Base-by-base conservation (phyloP, 306 rosid genomes). In the Cucurbita pepo region DNA sequence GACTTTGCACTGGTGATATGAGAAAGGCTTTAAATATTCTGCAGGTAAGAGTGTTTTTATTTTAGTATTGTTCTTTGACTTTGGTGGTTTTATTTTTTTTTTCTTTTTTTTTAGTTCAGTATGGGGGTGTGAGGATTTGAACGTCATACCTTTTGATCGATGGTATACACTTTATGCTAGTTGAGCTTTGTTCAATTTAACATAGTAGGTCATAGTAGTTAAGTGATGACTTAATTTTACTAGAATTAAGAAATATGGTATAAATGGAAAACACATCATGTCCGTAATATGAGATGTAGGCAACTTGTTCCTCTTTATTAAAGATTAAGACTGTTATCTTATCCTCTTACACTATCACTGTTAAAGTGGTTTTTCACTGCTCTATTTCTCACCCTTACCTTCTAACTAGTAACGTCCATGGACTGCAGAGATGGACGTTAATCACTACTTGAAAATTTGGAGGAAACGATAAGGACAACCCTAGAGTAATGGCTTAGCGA, bases 1-100 rank as follows among this genome's bases (percentile, higher is more conserved):
- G 95, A 65, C 96, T 92, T 45, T 85, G 97, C 88, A 89, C 82
- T 76, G 97, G 97, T 69, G 97, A 92, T 78, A 92, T 92, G 96
- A 89, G 97, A 84, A 92, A 85, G 86, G 97, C 92, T 34, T 77
- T 92, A 83, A 92, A 92, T 60, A 89, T 89, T 62, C 84, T 92
- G 83, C 97, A 92, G 97, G 97, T 92, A 75, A 64, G 37, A 36
- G 12, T 73, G 77, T 59, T 65, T 37, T 76, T 73, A 34, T 30
- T 47, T n/a, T 1, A 13, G 34, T 36, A 47, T 56, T 51, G 18
- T n/a, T 18, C 45, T 13, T 45, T 4, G 56, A n/a, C 13, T 50
- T 7, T 56, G 53, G 57, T 40, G 72, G 40, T 6, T 57, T 8
- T 57, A 38, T 71, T 10, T 30, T 30, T 30, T 30, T 30, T 30